Evolutionary conservation across 106 monocot genomes (phyloP), one percentile per base, ranked within the genome.

Genomic region (Posidonia australis): DNA sequence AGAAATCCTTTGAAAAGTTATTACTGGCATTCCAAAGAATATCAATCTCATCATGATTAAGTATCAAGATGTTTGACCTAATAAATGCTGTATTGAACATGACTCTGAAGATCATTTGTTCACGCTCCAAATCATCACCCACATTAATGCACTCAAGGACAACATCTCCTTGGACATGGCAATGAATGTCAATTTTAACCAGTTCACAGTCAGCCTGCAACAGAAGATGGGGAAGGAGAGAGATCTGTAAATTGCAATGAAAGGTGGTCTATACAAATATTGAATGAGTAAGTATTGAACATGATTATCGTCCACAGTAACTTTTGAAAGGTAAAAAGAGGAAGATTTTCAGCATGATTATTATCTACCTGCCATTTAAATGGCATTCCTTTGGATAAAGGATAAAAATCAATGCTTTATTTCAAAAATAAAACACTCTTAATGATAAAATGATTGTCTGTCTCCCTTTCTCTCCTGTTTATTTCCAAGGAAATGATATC

Each of bases 1-100:
- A 77, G 70, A 94, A 94, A 51, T 86, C 89, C 58, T 78, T 90
- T 7, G 83, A 76, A 41, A 94, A 94, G 4, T 72, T 75, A 30
- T 90, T 89, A 71, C 89, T 94, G 22, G 86, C 73, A 70, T 90
- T 73, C 94, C 94, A 94, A 10, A 94, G 56, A 64, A 90, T 82
- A 71, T 94, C 94, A 74, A 94, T 82, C 46, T 86, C 84, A 82
- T 94, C 86, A 26, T 84, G 89, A 54, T 90, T 89, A 23, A 94
- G 84, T 71, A 94, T 90, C 77, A 94, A 70, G 72, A 94, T 94
- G 69, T 94, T 94, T 18, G 94, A 94, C 26, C 94, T 70, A 51
- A 94, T 94, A 65, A 94, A 94, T 4, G 94, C 89, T 27, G 94
- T 90, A 69, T 94, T 94, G 64, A 94, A 94, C 94, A 94, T 86